phyloP scores from a whole-genome alignment of 176 grass and related monocot species.

The Poa annua region DNA sequence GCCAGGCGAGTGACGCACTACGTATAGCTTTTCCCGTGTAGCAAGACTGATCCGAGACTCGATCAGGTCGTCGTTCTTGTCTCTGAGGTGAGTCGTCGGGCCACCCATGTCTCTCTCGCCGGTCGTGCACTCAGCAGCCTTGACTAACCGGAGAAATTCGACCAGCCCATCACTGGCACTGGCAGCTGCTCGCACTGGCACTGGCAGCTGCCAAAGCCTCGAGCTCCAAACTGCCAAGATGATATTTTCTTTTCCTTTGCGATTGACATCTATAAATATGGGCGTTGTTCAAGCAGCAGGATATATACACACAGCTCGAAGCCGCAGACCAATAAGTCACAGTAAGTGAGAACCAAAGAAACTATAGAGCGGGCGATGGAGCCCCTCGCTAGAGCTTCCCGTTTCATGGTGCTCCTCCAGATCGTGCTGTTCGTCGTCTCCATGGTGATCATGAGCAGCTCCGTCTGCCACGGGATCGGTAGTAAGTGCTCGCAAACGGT shows the following conservation, averaged over 20 bases:
- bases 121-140: neutral
- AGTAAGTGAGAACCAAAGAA: neutral
- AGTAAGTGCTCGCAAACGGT: neutral
- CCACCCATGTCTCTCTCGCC: neutral
- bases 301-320: neutral
- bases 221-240: neutral
- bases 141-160: slow-evolving; percentile 11
- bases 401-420: slow-evolving; percentile 33
- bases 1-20: neutral
- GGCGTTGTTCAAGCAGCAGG: neutral
- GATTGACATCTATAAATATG: neutral
- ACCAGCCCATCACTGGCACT: too few species aligned
- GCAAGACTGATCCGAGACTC: neutral
- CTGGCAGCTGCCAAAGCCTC: neutral
- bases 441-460: slow-evolving; percentile 5
- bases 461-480: neutral
- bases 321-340: neutral
- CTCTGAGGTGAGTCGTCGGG: neutral
- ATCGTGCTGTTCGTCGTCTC: slow-evolving; percentile 11
- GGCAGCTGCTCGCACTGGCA: too few species aligned
- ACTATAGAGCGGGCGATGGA: neutral
- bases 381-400: neutral
- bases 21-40: neutral
- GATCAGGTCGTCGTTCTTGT: neutral
- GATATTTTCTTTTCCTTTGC: neutral